Base-by-base conservation (phyloP, 2,329 filamentous ascomycete genomes). In the Nigrospora oryzae region DNA sequence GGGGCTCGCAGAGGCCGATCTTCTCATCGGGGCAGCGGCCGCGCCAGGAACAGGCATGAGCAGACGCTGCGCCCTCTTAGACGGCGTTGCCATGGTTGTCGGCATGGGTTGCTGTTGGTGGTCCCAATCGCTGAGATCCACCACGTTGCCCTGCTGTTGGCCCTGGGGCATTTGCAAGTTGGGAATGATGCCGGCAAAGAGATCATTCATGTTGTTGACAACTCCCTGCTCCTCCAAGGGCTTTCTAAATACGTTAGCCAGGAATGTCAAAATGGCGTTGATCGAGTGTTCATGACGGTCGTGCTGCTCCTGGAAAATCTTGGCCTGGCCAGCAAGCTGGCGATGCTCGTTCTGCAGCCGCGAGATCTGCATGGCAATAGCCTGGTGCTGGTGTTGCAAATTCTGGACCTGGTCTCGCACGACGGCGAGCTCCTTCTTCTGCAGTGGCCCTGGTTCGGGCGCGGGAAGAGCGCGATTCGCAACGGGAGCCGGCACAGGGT, bases 211-310 rank as follows among this genome's bases (percentile, higher is more conserved):
- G 48, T 87, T 91, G 58, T 87, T 81, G 2, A 79, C 74, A 15
- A 79, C 77, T 31, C 82, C 83, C 55, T 91, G 85, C 33, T 90
- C 88, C 60, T 96, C 90, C 41, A 98, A 69, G 51, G 89, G 95
- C 58, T 94, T 85, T 51, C 95, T 86, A 67, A 97, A 98, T 36
- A 98, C 91, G 12, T 94, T 97, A 38, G 91, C 93, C 16, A 98
- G 75, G 63, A 98, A 97, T 41, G 90, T 95, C 36, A 98, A 75
- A 50, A 98, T 97, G n/a, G 91, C 91, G 59, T 96, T 97, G 65
- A 98, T 97, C 1, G 91, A 96, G 61, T 91, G 95, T 61, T 98
- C 93, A 58, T 98, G 93, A n/a, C 93, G 83, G 54, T 91, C 89
- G 59, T 97, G 91, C 60, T 95, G 81, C 47, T 81, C 86, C 63